Evolutionary conservation across 179 eudicot genomes (phyloP).

Genomic region (Monotropa hypopitys): DNA sequence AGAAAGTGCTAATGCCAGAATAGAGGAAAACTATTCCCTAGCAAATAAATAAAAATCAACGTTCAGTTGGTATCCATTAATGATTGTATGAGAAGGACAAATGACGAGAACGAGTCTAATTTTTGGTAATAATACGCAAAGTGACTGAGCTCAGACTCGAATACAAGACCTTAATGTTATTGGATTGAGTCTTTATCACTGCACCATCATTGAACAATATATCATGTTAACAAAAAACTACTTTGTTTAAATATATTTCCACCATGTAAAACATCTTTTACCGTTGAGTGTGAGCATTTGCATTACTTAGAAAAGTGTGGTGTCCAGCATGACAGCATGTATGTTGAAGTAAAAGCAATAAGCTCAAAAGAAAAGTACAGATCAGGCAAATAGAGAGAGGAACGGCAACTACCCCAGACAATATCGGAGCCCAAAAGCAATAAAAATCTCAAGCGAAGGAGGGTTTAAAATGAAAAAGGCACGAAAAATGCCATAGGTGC

Average conservation of each 20-base stretch:
- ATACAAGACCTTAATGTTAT: too few species aligned
- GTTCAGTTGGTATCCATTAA: too few species aligned
- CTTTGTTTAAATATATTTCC: neutral
- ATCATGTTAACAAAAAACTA: neutral
- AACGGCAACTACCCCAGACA: neutral
- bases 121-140: too few species aligned
- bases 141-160: too few species aligned
- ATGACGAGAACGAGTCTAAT: too few species aligned
- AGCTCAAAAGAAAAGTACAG: neutral
- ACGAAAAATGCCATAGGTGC: neutral
- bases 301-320: neutral
- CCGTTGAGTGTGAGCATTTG: neutral
- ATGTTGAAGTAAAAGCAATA: neutral
- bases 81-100: too few species aligned
- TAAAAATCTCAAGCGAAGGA: neutral
- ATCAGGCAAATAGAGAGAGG: neutral
- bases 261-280: neutral
- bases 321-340: neutral
- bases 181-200: neutral
- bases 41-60: too few species aligned
- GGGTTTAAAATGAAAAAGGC: neutral
- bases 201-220: neutral
- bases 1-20: neutral
- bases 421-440: conserved; percentile 12
- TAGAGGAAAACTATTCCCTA: neutral